phyloP scores from a whole-genome alignment of 768 basidiomycete species.

The Mycena maculata region DNA sequence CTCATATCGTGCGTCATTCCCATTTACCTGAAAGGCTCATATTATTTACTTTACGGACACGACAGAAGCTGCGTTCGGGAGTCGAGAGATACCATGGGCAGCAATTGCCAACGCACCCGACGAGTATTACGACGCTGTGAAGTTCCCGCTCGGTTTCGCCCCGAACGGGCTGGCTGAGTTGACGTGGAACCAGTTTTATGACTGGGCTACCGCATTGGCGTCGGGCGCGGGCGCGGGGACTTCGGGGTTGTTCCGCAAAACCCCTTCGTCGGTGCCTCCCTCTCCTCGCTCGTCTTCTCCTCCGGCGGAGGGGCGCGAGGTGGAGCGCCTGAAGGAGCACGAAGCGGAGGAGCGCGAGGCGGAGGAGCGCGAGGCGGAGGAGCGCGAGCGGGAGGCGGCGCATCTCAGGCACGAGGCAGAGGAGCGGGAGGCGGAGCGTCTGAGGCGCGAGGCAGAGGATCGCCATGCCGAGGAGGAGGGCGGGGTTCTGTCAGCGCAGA shows the following conservation, averaged over 20 bases:
- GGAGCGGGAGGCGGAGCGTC: too few species aligned
- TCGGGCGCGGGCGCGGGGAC: neutral
- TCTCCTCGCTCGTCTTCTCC: neutral
- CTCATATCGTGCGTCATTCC: conserved; percentile 1
- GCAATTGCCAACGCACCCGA: neutral
- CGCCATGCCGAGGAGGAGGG: neutral
- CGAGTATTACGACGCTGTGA: conserved; percentile 12
- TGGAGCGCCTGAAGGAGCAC: neutral
- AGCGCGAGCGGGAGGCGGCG: too few species aligned
- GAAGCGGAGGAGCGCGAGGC: too few species aligned
- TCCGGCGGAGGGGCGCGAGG: neutral
- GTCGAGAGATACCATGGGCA: neutral
- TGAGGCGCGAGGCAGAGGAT: neutral
- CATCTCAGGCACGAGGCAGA: too few species aligned
- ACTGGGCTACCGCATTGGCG: neutral
- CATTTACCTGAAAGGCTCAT: neutral
- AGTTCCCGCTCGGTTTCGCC: neutral
- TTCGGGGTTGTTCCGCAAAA: neutral
- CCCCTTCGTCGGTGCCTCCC: neutral
- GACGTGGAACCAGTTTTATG: neutral
- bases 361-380: too few species aligned
- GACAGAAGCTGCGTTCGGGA: conserved; percentile 3
- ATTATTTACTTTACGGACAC: neutral
- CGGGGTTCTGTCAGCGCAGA: neutral
- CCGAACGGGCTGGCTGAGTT: neutral